Percentiles rank a stretch among this genome's conserved stretches.
These are phyloP conservation scores for Fraxinus quadrangulata DNA, from an alignment of 257 asterid species.

Conservation along the genomic window DNA sequence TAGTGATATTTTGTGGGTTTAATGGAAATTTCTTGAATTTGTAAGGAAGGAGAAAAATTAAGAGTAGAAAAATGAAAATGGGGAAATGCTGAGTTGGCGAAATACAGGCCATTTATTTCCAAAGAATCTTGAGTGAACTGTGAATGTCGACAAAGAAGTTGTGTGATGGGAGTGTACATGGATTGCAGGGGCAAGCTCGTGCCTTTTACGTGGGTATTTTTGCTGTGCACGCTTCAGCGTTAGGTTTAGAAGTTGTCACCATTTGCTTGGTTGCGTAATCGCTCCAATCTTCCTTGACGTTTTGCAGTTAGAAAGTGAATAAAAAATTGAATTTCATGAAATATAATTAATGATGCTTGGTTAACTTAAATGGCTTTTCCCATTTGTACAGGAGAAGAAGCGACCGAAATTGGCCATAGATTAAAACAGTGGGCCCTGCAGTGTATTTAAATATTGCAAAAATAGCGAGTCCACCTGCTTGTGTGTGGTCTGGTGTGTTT, in stretches of 20 bases:
- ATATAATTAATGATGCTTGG: no score
- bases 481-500: no score
- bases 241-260: not conserved
- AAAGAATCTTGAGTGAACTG: not conserved
- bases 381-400: no score
- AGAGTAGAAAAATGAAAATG: not conserved
- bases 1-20: not conserved
- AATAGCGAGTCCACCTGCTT: no score
- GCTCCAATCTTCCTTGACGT: not conserved
- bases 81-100: not conserved
- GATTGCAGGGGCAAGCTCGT: not conserved
- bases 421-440: no score
- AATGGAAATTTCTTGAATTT: not conserved
- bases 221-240: slow-evolving; percentile 3
- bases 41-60: not conserved
- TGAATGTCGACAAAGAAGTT: not conserved
- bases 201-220: not conserved
- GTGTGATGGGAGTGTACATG: not conserved
- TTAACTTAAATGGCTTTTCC: no score
- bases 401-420: no score
- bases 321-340: no score
- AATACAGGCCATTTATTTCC: not conserved
- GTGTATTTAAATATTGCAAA: no score
- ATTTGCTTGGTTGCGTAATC: not conserved
- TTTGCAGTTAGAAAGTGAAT: no score